A percentile compares a stretch with the other conserved stretches of the same genome.
Evolutionary conservation across 345 rosid genomes (phyloP).

Genomic region (Aethionema arabicum): DNA sequence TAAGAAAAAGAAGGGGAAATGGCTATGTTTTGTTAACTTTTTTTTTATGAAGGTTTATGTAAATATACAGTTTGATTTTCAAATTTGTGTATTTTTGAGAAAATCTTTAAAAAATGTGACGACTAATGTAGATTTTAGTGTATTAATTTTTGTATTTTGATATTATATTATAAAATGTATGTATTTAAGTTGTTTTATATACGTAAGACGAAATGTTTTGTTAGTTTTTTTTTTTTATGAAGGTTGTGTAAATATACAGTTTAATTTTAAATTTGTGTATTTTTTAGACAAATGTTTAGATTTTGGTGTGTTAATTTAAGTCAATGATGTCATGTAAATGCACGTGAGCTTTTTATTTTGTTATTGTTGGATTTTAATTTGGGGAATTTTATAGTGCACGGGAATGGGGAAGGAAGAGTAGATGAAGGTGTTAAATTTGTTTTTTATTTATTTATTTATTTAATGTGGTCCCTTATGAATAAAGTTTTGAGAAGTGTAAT

Average conservation of each 20-base stretch:
- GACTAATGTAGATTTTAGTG: too few species aligned
- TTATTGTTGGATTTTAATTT: slow-evolving; percentile 29
- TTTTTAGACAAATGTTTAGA: too few species aligned
- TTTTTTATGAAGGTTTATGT: slow-evolving; percentile 31
- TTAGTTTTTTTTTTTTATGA: slow-evolving; percentile 16
- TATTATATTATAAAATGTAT: slow-evolving; percentile 32
- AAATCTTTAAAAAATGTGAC: not conserved
- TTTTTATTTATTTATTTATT: not conserved
- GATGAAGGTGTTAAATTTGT: slow-evolving; percentile 22
- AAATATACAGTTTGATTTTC: slow-evolving; percentile 29
- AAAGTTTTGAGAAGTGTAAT: slow-evolving; percentile 1
- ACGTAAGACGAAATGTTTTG: slow-evolving; percentile 36
- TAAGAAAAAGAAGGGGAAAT: too few species aligned
- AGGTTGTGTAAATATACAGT: slow-evolving; percentile 38
- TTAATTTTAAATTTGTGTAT: too few species aligned
- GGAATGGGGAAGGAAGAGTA: slow-evolving; percentile 29
- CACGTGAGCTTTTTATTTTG: slow-evolving; percentile 27
- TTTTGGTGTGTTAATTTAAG: slow-evolving; percentile 14
- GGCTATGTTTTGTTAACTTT: too few species aligned
- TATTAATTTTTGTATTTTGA: slow-evolving; percentile 5
- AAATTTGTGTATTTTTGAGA: too few species aligned
- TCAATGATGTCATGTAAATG: slow-evolving; percentile 24
- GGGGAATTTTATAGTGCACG: slow-evolving; percentile 33
- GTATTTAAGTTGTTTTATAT: slow-evolving; percentile 38
- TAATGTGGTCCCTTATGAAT: slow-evolving; percentile 25